Evolutionary conservation across 495 filamentous ascomycete genomes (phyloP), one percentile per base, ranked within the genome.

Genomic region (Penicillium silybi): DNA sequence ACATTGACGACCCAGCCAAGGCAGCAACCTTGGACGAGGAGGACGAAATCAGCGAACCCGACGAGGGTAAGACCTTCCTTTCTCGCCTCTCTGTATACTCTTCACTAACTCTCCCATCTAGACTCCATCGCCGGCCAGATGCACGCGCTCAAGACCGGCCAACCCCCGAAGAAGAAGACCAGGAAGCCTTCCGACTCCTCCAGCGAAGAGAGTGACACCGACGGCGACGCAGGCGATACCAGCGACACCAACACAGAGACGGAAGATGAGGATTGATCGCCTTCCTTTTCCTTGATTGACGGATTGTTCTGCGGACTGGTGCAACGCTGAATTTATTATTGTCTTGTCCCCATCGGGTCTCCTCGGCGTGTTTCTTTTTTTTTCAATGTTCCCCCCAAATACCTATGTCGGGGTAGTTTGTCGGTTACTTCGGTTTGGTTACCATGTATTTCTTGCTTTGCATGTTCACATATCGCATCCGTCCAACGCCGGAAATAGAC

Each of bases 41-140:
- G 53, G 93, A 97, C 61, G 92, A 97, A 60, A 97, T 97, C 56
- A 95, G 89, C 66, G 93, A 98, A 68, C 92, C 95, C 8, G 93
- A 97, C 63, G 93, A 97, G 76, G 93, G 93, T 95, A 77, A 75
- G 84, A 71, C 45, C 44, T 34, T 50, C 34, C 22, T 38, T 43
- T 35, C 39, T 38, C 26, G 19, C 26, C 27, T 11, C 11, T 43
- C 35, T 23, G 23, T 51, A 26, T 51, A 26, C 19, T 17, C 10
- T 18, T 4, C 41, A 40, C 58, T 68, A 57, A 66, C 69, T 70
- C 54, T 75, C 35, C 13, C 26, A 29, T 52, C 34, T 49, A 97
- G 93, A 97, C 73, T 91, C 93, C 2, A 76, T 98, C 61, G 92
- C 91, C 19, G 95, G 93, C 46, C 90, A 95, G 72, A 97, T 97